phyloP scores from a whole-genome alignment of 306 rosid genomes.

The Albizia julibrissin region DNA sequence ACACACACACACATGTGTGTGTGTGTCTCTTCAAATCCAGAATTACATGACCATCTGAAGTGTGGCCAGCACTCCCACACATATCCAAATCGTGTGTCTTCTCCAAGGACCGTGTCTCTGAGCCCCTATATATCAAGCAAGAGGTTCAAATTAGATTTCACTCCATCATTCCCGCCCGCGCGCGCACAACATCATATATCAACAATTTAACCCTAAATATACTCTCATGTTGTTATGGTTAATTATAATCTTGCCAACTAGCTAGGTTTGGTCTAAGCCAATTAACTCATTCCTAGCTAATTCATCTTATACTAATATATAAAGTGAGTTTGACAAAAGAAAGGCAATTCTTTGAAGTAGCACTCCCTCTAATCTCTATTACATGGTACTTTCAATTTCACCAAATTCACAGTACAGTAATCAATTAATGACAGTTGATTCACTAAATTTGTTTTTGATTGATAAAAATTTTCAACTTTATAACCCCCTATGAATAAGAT shows the following conservation, averaged over 20 bases:
- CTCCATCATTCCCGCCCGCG: no score
- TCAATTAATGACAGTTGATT: no score
- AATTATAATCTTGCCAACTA: no score
- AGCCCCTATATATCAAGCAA: slow-evolving; percentile 38
- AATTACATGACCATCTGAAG: slow-evolving; percentile 30
- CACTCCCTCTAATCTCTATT: no score
- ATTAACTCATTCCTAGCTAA: not conserved
- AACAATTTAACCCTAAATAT: no score
- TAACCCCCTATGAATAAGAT: no score
- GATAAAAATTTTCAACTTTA: no score
- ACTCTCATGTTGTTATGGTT: no score
- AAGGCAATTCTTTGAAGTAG: not conserved
- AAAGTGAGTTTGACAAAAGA: not conserved
- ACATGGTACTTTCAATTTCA: no score
- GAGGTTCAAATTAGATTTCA: not conserved
- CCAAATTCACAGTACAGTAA: no score
- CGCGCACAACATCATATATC: no score
- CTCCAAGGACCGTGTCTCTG: slow-evolving; percentile 27
- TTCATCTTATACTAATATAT: not conserved
- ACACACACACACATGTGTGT: not conserved
- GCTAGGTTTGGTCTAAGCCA: not conserved
- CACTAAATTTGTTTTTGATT: no score
- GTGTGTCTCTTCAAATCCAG: not conserved
- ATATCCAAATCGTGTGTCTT: slow-evolving; percentile 19
- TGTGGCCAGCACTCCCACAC: slow-evolving; percentile 19